Evolutionary conservation across 805 yeast genomes (phyloP).

Genomic region (Kodamaea kakaduensis): DNA sequence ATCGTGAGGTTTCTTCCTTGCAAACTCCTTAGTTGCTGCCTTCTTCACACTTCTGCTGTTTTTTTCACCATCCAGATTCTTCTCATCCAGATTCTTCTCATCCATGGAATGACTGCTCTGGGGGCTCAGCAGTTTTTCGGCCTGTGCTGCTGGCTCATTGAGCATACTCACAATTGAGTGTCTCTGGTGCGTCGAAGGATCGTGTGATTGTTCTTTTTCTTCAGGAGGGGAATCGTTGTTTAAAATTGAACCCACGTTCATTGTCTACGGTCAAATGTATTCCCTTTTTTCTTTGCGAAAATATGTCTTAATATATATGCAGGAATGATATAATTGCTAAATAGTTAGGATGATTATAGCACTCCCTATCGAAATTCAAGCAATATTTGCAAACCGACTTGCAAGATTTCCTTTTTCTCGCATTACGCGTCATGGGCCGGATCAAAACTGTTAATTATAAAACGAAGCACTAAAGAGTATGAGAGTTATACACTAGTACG

Average conservation of each 20-base stretch:
- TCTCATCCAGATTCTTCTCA: constrained; percentile 40
- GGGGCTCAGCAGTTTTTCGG: constrained; percentile 7
- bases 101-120: too few relatives aligned
- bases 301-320: too few relatives aligned
- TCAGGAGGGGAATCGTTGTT: constrained; percentile 28
- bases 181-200: constrained; percentile 17
- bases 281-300: too few relatives aligned
- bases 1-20: constrained; percentile 9
- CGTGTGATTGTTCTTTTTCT: neutral
- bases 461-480: too few relatives aligned
- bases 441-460: neutral
- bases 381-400: too few relatives aligned
- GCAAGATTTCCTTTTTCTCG: too few relatives aligned
- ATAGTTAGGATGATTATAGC: too few relatives aligned
- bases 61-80: constrained; percentile 38
- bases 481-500: too few relatives aligned
- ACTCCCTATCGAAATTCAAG: too few relatives aligned
- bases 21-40: neutral
- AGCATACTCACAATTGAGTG: constrained; percentile 29
- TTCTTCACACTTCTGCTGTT: neutral
- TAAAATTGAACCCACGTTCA: constrained; percentile 39
- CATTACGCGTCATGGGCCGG: neutral
- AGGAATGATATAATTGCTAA: too few relatives aligned
- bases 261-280: too few relatives aligned
- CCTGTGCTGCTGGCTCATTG: constrained; percentile 16